A percentile compares a stretch with the other conserved stretches of the same genome.
Evolutionary conservation across 208 protist genomes (phyloP).

Genomic region (Crithidia sp.): DNA sequence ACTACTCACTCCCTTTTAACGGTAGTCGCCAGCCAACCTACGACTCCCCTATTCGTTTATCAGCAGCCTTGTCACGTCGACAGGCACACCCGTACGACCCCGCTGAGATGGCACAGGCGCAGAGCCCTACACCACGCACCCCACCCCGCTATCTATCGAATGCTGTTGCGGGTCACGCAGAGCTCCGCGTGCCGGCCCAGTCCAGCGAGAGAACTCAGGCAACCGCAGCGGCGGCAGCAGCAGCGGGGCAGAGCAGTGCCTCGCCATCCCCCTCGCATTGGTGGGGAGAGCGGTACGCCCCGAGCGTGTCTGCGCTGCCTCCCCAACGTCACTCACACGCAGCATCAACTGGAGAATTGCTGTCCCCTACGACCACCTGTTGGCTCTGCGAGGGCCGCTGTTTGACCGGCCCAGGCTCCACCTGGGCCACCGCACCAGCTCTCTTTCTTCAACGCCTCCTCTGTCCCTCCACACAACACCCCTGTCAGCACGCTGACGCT

Average conservation of each 20-base stretch:
- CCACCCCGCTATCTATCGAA: background rate
- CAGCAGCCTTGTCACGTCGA: background rate
- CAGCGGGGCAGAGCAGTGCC: background rate
- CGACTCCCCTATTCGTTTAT: background rate
- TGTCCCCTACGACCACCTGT: slow-evolving; percentile 23
- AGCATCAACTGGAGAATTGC: background rate
- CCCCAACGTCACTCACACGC: too few species aligned
- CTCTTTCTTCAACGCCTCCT: slow-evolving; percentile 29
- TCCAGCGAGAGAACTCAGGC: background rate
- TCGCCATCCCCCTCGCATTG: background rate
- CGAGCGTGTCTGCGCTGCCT: background rate
- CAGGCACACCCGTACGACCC: background rate
- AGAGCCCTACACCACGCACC: slow-evolving; percentile 22
- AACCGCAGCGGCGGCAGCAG: background rate
- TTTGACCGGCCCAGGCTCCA: slow-evolving; percentile 25
- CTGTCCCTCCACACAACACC: background rate
- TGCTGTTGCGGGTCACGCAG: slow-evolving; percentile 1
- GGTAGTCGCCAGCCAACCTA: background rate
- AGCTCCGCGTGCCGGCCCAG: background rate
- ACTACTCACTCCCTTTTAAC: background rate
- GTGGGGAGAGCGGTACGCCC: background rate
- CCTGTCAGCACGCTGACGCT: slow-evolving; percentile 43
- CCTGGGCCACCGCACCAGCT: slow-evolving; percentile 26
- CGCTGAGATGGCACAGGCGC: background rate
- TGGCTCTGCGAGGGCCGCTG: slow-evolving; percentile 60